Evolutionary conservation across 208 protist genomes (phyloP).

Genomic region (Acanthamoeba castellanii): DNA sequence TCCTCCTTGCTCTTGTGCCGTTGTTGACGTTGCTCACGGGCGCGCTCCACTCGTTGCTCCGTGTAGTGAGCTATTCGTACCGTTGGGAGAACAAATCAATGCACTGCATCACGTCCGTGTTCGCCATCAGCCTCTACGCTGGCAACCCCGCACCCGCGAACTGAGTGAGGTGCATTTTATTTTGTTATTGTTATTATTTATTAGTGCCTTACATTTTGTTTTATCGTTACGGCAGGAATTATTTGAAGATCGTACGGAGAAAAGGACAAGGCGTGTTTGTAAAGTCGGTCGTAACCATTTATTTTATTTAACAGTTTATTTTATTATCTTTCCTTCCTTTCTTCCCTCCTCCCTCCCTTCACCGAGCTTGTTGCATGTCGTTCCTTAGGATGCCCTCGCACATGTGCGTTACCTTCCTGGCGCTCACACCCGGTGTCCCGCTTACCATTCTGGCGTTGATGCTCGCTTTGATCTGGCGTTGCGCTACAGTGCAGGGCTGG

Average conservation of each 20-base stretch:
- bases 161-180: neutral
- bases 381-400: too few species aligned
- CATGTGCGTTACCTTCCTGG: too few species aligned
- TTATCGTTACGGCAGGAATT: neutral
- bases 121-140: slow-evolving; percentile 70
- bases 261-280: neutral
- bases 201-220: neutral
- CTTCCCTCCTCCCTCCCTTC: too few species aligned
- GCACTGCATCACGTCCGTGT: slow-evolving; percentile 86
- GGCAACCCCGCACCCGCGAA: neutral
- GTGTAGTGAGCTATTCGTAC: slow-evolving; percentile 79
- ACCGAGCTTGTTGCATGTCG: too few species aligned
- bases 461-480: too few species aligned
- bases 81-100: slow-evolving; percentile 89
- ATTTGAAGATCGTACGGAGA: neutral
- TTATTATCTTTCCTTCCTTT: neutral
- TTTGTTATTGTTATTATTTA: neutral
- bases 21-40: neutral
- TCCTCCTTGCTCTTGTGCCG: neutral
- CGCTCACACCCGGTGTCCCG: too few species aligned
- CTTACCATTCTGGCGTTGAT: too few species aligned
- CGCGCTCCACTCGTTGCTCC: neutral
- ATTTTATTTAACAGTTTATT: neutral
- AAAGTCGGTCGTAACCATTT: neutral
- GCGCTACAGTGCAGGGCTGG: too few species aligned